Percentiles rank a stretch among this genome's conserved stretches.
phyloP scores from a whole-genome alignment of 371 early-diverging fungal species.

The Apophysomyces trapeziformis region DNA sequence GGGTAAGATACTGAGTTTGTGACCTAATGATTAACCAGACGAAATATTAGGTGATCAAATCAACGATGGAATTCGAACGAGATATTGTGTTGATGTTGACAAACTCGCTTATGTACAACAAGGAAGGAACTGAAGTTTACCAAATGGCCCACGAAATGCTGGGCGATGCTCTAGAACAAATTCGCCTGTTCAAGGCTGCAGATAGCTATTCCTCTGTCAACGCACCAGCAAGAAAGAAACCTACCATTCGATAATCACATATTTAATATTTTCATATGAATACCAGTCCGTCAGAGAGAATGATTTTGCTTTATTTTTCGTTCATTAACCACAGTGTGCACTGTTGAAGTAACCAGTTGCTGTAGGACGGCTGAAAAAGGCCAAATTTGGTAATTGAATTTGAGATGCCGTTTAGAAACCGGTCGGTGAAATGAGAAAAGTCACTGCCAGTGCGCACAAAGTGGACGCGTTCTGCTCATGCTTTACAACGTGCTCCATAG shows the following conservation, averaged over 20 bases:
- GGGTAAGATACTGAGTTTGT: conserved; percentile 48
- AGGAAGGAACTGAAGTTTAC: conserved; percentile 82
- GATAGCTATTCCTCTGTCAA: conserved; percentile 22
- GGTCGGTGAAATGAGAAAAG: too few relatives aligned
- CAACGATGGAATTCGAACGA: conserved; percentile 86
- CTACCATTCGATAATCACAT: background rate
- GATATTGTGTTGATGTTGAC: conserved; percentile 85
- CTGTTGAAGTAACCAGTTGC: too few relatives aligned
- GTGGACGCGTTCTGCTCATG: conserved; percentile 1
- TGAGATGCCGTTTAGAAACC: too few relatives aligned
- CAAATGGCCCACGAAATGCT: conserved; percentile 84
- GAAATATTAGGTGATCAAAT: conserved; percentile 63
- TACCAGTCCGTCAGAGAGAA: too few relatives aligned
- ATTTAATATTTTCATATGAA: background rate
- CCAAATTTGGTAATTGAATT: too few relatives aligned
- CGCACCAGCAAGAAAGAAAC: background rate
- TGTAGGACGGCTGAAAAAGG: too few relatives aligned
- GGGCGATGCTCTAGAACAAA: conserved; percentile 62
- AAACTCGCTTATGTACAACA: conserved; percentile 89
- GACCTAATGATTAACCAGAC: background rate
- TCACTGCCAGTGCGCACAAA: too few relatives aligned
- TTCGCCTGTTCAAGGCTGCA: conserved; percentile 46
- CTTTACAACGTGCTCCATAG: background rate
- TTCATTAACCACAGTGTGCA: background rate
- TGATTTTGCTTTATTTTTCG: background rate